Conservation (phyloP, 1,139 yeast genomes). For the Diutina neorugosa region DNA sequence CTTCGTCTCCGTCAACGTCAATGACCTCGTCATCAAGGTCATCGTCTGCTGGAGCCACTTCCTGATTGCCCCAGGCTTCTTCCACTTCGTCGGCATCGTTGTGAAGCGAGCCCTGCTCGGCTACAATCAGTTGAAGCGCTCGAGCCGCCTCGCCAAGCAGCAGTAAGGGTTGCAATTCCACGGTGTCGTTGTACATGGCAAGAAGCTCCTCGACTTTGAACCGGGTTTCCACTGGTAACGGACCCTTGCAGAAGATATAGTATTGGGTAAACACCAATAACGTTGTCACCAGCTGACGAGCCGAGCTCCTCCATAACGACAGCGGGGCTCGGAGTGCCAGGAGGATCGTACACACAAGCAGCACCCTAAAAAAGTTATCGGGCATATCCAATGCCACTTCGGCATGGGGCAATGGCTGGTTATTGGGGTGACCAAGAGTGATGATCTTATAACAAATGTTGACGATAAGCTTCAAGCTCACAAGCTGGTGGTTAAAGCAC, state of each 20-base stretch:
- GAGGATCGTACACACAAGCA: conserved; percentile 23
- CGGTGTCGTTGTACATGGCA: conserved; percentile 8
- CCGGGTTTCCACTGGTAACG: conserved; percentile 55
- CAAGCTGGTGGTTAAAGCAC: conserved; percentile 35
- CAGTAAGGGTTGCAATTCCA: background rate
- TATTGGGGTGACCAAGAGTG: conserved; percentile 56
- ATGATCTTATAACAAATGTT: conserved; percentile 49
- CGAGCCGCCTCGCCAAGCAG: background rate
- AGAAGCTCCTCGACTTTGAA: conserved; percentile 40
- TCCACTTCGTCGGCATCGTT: background rate
- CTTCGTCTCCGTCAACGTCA: conserved; percentile 6
- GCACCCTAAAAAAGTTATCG: conserved; percentile 62
- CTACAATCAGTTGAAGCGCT: background rate
- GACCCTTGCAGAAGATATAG: conserved; percentile 57
- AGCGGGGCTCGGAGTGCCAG: conserved; percentile 13
- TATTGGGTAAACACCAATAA: conserved; percentile 58
- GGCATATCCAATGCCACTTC: conserved; percentile 44
- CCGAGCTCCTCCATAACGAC: conserved; percentile 5
- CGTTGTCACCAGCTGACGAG: conserved; percentile 7
- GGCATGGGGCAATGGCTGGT: conserved; percentile 41
- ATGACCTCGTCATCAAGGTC: conserved; percentile 7
- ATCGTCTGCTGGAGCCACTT: conserved; percentile 3
- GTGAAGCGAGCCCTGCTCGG: background rate
- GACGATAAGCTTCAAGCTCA: conserved; percentile 35
- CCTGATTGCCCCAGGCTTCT: conserved; percentile 1